Conservation (phyloP, 2,329 filamentous ascomycete species). For the Penicillium digitatum region DNA sequence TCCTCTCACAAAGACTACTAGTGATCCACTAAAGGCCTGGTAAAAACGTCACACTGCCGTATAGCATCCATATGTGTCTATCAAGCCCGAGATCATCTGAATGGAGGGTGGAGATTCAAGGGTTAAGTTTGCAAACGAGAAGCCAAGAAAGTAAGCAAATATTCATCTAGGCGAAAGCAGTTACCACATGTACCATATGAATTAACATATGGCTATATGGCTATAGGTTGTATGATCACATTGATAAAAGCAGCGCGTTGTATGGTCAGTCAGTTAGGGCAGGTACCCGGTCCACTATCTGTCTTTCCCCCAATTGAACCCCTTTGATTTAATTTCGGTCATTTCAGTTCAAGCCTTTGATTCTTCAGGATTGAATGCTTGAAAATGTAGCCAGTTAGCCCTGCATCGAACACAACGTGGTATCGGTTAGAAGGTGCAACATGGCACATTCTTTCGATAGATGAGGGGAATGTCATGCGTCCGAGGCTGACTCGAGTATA, state of each 20-base stretch:
- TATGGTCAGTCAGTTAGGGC: neutral
- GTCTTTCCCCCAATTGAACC: neutral
- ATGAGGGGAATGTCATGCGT: neutral
- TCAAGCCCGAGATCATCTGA: too few species aligned
- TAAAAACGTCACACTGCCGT: too few species aligned
- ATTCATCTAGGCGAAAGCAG: neutral
- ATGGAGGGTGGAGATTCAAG: neutral
- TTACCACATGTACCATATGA: neutral
- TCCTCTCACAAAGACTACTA: too few species aligned
- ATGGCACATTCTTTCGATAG: neutral
- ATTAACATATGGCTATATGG: neutral
- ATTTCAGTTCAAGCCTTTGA: neutral
- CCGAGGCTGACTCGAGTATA: slow-evolving; percentile 12
- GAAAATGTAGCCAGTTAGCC: slow-evolving; percentile 15
- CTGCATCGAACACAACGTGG: slow-evolving; percentile 15
- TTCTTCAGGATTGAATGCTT: neutral
- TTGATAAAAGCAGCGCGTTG: neutral
- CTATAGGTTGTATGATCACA: neutral
- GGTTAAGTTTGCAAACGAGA: neutral
- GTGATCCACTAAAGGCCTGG: too few species aligned
- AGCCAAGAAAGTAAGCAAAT: neutral
- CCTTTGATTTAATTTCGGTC: neutral
- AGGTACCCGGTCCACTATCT: neutral
- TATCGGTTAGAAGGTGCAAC: neutral
- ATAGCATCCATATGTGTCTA: too few species aligned